These are phyloP conservation scores for Trichosporon ovoides DNA, from an alignment of 1,284 basidiomycete species.

Conservation along the genomic window DNA sequence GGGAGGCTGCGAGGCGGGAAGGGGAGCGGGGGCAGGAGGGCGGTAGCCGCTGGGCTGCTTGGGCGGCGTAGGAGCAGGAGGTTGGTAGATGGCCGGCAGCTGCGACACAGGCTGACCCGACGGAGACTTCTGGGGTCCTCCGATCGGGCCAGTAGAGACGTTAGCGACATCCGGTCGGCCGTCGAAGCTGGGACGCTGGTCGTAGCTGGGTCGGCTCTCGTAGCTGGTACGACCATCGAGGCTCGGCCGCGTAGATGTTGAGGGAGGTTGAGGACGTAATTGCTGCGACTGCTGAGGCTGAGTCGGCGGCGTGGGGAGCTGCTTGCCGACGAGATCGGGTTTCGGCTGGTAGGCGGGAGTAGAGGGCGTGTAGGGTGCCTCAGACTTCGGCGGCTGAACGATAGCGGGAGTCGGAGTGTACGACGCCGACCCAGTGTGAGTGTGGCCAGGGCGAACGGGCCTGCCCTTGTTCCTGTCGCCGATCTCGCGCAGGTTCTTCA, in stretches of 20 bases:
- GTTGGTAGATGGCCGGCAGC: slow-evolving; percentile 21
- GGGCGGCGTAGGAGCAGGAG: neutral
- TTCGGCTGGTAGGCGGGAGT: slow-evolving; percentile 26
- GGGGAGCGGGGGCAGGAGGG: slow-evolving; percentile 6
- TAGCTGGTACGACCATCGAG: neutral
- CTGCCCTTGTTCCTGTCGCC: slow-evolving; percentile 22
- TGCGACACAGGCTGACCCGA: slow-evolving; percentile 10
- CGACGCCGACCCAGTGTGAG: slow-evolving; percentile 24
- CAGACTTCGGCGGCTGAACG: slow-evolving; percentile 1
- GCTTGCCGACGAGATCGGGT: slow-evolving; percentile 46
- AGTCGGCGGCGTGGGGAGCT: slow-evolving; percentile 12
- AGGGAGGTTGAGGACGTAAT: slow-evolving; percentile 27
- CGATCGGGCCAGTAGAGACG: neutral
- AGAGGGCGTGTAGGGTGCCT: slow-evolving; percentile 45
- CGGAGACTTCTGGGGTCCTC: slow-evolving; percentile 24
- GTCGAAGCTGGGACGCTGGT: slow-evolving; percentile 9
- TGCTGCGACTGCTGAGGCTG: slow-evolving; percentile 16
- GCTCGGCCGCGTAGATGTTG: neutral
- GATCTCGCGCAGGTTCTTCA: slow-evolving; percentile 77
- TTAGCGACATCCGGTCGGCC: neutral
- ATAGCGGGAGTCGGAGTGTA: slow-evolving; percentile 11
- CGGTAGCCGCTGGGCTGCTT: slow-evolving; percentile 45
- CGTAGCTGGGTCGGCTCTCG: slow-evolving; percentile 12
- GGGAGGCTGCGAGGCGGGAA: neutral
- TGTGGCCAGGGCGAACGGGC: slow-evolving; percentile 27